These are phyloP conservation scores for Collybia nuda DNA, from an alignment of 768 basidiomycete genomes.

Conservation along the genomic window DNA sequence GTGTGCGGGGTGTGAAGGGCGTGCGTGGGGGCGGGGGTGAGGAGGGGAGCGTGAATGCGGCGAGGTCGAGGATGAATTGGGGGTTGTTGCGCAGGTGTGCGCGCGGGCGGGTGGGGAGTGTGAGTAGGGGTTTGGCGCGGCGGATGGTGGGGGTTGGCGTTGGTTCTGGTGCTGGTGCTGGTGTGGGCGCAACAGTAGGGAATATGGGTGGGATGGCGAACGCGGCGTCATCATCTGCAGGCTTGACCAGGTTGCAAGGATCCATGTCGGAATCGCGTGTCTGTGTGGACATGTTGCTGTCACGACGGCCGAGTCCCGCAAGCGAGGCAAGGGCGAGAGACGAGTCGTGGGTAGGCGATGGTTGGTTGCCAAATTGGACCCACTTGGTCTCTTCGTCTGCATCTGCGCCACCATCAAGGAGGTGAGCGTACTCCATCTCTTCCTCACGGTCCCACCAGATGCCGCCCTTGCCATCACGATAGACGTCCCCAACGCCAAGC, in stretches of 20 bases:
- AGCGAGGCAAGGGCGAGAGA: constrained; percentile 17
- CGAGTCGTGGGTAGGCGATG: constrained; percentile 1
- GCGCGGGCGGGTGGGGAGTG: constrained; percentile 34
- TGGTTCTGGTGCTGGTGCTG: constrained; percentile 16
- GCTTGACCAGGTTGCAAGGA: constrained; percentile 44
- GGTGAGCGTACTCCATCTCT: constrained; percentile 64
- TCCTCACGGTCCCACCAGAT: constrained; percentile 76
- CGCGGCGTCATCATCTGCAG: constrained; percentile 23
- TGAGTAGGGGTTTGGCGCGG: constrained; percentile 31
- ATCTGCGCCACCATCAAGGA: constrained; percentile 41
- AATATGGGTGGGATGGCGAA: constrained; percentile 11
- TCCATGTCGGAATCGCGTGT: constrained; percentile 53
- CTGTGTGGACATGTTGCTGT: constrained; percentile 44
- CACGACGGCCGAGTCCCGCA: constrained; percentile 31
- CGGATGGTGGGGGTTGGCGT: constrained; percentile 33
- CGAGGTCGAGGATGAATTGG: constrained; percentile 33
- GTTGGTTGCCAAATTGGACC: not conserved
- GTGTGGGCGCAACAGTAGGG: too few relatives aligned
- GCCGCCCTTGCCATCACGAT: constrained; percentile 59
- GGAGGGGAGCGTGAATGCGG: constrained; percentile 29
- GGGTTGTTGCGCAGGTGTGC: constrained; percentile 34
- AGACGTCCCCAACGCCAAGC: constrained; percentile 47
- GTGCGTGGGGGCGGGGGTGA: constrained; percentile 4
- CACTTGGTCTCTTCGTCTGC: constrained; percentile 17
- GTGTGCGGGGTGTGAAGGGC: constrained; percentile 8